These are phyloP conservation scores for Mycena epipterygia DNA, from an alignment of 768 basidiomycete species.

Conservation along the genomic window DNA sequence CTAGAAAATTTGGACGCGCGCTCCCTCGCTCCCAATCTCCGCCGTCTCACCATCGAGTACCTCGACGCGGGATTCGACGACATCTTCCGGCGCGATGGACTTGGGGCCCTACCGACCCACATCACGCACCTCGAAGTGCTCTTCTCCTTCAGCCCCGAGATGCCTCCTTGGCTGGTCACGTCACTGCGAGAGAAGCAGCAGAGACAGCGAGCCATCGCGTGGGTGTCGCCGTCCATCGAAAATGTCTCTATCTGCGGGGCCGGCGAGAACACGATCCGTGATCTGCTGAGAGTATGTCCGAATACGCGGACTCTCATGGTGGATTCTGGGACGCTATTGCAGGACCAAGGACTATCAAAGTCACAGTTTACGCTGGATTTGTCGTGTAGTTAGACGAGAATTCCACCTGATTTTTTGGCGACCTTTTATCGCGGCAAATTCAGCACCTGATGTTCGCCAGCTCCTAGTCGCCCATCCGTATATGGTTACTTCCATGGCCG, in stretches of 20 bases:
- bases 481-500: too few relatives aligned
- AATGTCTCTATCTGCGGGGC: slow-evolving; percentile 9
- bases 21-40: slow-evolving; percentile 15
- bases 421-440: too few relatives aligned
- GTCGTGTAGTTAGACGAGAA: too few relatives aligned
- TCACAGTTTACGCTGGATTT: too few relatives aligned
- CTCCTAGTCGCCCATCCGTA: too few relatives aligned
- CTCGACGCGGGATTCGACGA: slow-evolving; percentile 21
- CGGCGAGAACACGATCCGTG: not conserved
- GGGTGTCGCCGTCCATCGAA: not conserved
- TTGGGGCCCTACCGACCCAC: slow-evolving; percentile 9
- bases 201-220: not conserved
- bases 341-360: too few relatives aligned
- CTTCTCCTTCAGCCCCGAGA: slow-evolving; percentile 1
- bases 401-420: too few relatives aligned
- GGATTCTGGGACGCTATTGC: too few relatives aligned
- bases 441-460: too few relatives aligned
- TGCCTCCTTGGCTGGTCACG: not conserved
- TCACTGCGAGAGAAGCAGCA: slow-evolving; percentile 5
- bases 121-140: slow-evolving; percentile 21
- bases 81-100: slow-evolving; percentile 3
- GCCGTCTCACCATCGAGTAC: slow-evolving; percentile 21
- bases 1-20: slow-evolving; percentile 9
- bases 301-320: not conserved
- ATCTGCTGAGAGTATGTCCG: not conserved